Evolutionary conservation across 192 early-diverging fungal genomes (phyloP).

Genomic region (Jimgerdemannia flammicorona): DNA sequence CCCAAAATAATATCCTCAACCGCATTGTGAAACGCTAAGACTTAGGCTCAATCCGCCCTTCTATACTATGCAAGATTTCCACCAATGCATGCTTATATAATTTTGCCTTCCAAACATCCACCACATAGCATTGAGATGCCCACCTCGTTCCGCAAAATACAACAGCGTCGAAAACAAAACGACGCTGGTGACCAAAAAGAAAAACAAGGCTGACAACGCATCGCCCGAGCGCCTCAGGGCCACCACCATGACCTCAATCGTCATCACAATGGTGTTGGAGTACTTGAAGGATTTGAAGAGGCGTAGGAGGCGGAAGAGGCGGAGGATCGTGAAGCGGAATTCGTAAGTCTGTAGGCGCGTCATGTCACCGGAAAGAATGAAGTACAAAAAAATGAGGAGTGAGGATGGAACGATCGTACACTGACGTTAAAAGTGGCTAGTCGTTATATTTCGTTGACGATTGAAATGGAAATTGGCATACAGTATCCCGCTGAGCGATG

Average conservation of each 20-base stretch:
- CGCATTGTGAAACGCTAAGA: background rate
- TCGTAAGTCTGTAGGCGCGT: slow-evolving; percentile 49
- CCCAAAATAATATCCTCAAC: slow-evolving; percentile 2
- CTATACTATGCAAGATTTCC: too few relatives aligned
- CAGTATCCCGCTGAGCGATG: slow-evolving; percentile 57
- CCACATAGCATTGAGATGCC: background rate
- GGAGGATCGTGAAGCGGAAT: slow-evolving; percentile 80
- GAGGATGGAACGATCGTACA: background rate
- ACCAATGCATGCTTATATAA: too few relatives aligned
- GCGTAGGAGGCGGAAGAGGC: slow-evolving; percentile 70
- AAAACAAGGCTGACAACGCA: slow-evolving; percentile 67
- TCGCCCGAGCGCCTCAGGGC: slow-evolving; percentile 73
- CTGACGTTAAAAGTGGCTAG: background rate
- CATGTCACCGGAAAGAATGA: background rate
- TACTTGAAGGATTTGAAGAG: slow-evolving; percentile 82
- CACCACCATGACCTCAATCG: slow-evolving; percentile 81
- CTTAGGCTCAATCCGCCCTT: too few relatives aligned
- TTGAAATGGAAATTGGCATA: slow-evolving; percentile 14
- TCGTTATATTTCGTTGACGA: background rate
- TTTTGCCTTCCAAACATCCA: too few relatives aligned
- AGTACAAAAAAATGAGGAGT: background rate
- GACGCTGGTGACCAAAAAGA: slow-evolving; percentile 69
- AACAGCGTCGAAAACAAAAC: slow-evolving; percentile 72
- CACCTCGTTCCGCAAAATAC: slow-evolving; percentile 80
- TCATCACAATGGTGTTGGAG: slow-evolving; percentile 76